A percentile compares a stretch with the other conserved stretches of the same genome.
Conservation (phyloP, 179 eudicot genomes). For the Beta corolliflora region DNA sequence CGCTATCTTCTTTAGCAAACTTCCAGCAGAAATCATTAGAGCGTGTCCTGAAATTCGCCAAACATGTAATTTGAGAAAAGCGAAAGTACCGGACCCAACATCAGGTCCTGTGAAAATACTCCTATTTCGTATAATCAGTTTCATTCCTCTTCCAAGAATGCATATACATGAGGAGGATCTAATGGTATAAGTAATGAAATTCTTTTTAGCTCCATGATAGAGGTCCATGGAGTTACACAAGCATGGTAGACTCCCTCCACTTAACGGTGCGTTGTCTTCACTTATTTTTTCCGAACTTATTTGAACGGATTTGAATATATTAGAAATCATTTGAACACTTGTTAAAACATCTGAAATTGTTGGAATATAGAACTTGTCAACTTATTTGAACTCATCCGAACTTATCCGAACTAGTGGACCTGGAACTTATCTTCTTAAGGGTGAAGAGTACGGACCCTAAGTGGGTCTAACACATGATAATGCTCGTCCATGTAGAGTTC, state of each 20-base stretch:
- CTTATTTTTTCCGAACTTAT: no score
- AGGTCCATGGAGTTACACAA: neutral
- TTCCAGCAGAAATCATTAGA: slow-evolving; percentile 76
- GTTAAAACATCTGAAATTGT: no score
- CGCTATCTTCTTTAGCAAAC: slow-evolving; percentile 75
- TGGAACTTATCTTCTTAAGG: no score
- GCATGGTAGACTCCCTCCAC: neutral
- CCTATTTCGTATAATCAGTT: neutral
- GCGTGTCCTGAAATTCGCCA: slow-evolving; percentile 65
- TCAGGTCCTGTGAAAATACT: neutral
- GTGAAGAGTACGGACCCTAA: neutral
- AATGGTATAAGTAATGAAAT: neutral
- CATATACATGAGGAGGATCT: neutral
- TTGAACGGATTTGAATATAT: no score
- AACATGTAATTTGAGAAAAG: slow-evolving; percentile 19
- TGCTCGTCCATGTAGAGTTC: neutral
- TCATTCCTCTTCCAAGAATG: neutral
- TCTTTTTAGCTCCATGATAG: neutral
- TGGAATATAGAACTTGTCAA: no score
- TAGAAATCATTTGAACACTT: no score
- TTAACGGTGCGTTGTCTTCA: neutral
- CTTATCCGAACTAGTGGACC: no score
- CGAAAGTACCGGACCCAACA: slow-evolving; percentile 6
- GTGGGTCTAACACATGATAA: neutral
- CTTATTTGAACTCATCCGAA: no score